Base-by-base conservation (phyloP, 192 early-diverging fungal species). In the Dissophora ornata region DNA sequence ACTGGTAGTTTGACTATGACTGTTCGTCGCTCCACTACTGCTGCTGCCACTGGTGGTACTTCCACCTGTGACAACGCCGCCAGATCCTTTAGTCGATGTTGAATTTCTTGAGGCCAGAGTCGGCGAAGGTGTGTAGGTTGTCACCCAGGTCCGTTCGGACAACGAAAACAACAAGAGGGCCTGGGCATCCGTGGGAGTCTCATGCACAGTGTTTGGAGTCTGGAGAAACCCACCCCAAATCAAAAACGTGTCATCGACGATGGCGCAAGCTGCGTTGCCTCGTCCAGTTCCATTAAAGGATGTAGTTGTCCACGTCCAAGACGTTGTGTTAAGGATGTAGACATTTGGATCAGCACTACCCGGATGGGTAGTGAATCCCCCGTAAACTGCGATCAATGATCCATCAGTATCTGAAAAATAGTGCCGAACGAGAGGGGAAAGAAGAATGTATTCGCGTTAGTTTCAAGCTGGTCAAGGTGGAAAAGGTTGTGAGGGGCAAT, bases 201-300 rank as follows among this genome's bases (percentile, higher is more conserved):
- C 53, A 21, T 67, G 62, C 21, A 44, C 5, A 33, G 44, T 57
- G 24, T 62, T 77, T 8, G 73, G 57, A 0, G 32, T 32, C 11
- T 18, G 26, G 21, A 47, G 57, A 22, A 77, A 77, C 25, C 73
- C 73, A 16, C 73, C 73, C 73, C 73, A 77, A 41, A 50, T 49
- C 2, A 77, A 44, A 19, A 77, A 57, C 0, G 65, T 62, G 30
- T 77, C 59, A 33, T 61, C 73, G 16, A 56, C 65, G 26, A 77
- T 34, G 1, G 65, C 29, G 53, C 73, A 77, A 18, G 57, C 63
- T 24, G 52, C 13, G 25, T 62, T 62, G 8, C 73, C 73, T 26
- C 73, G 49, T 9, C 57, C 59, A 25, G 24, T 48, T 1, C 58
- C 58, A n/a, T 32, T 5, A 15, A 29, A 67, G 2, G 34, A 7